These are phyloP conservation scores for Asterophora lycoperdoides DNA, from an alignment of 768 basidiomycete genomes.

Conservation along the genomic window DNA sequence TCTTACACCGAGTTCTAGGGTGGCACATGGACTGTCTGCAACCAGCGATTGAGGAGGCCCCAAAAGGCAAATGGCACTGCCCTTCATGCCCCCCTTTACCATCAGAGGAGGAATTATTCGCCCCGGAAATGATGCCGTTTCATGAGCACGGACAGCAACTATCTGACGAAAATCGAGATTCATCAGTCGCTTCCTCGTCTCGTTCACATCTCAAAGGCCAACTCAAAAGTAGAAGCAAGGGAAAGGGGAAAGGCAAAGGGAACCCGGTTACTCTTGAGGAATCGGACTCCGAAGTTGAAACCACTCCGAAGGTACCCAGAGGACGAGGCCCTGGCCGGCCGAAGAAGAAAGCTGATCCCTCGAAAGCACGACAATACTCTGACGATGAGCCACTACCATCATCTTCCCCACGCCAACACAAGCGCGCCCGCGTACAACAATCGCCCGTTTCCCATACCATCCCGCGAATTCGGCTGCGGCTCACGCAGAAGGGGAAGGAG, in stretches of 20 bases:
- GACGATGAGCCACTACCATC: slow-evolving; percentile 20
- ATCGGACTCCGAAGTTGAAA: slow-evolving; percentile 24
- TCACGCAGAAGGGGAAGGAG: slow-evolving; percentile 59
- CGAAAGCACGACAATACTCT: slow-evolving; percentile 14
- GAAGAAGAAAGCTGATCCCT: slow-evolving; percentile 21
- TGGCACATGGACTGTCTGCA: slow-evolving; percentile 82
- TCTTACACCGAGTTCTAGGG: slow-evolving; percentile 36
- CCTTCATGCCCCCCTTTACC: slow-evolving; percentile 49
- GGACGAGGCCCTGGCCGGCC: slow-evolving; percentile 18
- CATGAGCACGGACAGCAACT: slow-evolving; percentile 11
- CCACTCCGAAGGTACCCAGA: slow-evolving; percentile 19
- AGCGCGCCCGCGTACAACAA: slow-evolving; percentile 41
- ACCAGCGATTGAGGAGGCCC: slow-evolving; percentile 67
- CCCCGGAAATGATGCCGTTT: slow-evolving; percentile 1
- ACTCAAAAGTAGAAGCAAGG: slow-evolving; percentile 21
- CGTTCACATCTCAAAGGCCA: slow-evolving; percentile 18
- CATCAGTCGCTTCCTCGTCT: slow-evolving; percentile 43
- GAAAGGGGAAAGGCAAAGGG: slow-evolving; percentile 27
- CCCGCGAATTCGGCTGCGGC: slow-evolving; percentile 42
- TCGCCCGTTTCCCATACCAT: slow-evolving; percentile 28
- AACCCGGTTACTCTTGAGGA: slow-evolving; percentile 30
- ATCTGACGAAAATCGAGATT: slow-evolving; percentile 19
- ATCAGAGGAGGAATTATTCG: slow-evolving; percentile 15
- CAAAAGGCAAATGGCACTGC: slow-evolving; percentile 77
- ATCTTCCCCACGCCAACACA: slow-evolving; percentile 29